A percentile compares a stretch with the other conserved stretches of the same genome.
Conservation (phyloP, 1,284 basidiomycete species). For the Ustilago cynodontis region DNA sequence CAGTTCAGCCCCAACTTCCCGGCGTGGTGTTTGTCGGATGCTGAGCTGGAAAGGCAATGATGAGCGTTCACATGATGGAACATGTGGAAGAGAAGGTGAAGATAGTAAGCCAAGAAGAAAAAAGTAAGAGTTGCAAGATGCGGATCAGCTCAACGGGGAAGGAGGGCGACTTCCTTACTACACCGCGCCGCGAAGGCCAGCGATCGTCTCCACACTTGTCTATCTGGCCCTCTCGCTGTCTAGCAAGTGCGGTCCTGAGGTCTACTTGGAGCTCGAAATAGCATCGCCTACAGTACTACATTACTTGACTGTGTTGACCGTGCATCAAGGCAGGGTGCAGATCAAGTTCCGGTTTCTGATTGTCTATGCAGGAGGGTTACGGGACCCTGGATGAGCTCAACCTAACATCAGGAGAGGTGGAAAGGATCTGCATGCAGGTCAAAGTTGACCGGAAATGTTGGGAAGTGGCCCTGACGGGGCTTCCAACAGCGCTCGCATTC, state of each 20-base stretch:
- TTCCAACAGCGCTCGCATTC: not conserved
- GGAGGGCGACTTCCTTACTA: too few relatives aligned
- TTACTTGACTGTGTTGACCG: too few relatives aligned
- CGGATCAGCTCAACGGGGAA: not conserved
- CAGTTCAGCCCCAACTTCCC: too few relatives aligned
- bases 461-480: slow-evolving; percentile 31
- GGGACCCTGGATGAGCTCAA: not conserved
- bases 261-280: too few relatives aligned
- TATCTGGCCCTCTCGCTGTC: too few relatives aligned
- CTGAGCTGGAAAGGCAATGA: too few relatives aligned
- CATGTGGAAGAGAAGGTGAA: not conserved
- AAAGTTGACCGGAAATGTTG: slow-evolving; percentile 32
- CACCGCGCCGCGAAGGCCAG: too few relatives aligned
- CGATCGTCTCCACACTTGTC: too few relatives aligned
- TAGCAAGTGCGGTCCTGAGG: too few relatives aligned
- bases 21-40: too few relatives aligned
- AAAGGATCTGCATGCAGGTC: not conserved
- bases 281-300: too few relatives aligned
- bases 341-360: not conserved
- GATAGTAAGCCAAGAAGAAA: not conserved
- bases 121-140: not conserved
- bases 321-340: not conserved
- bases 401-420: not conserved
- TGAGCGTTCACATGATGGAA: too few relatives aligned
- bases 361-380: not conserved